phyloP scores from a whole-genome alignment of 306 rosid genomes.

The Macrotyloma uniflorum region DNA sequence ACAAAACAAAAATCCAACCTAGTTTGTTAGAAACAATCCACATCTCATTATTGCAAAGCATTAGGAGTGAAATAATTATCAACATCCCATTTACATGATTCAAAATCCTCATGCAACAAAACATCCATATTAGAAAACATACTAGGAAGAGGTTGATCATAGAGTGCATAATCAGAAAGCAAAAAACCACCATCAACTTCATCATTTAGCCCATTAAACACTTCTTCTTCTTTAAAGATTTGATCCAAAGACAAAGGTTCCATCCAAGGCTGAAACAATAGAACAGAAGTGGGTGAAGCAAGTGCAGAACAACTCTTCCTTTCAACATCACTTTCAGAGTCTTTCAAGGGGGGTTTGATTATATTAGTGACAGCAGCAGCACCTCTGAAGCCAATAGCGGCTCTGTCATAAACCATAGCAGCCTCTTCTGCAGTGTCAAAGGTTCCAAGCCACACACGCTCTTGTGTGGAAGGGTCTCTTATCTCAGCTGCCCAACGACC shows the following conservation, averaged over 20 bases:
- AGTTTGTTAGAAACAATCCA: background rate
- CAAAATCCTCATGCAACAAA: constrained; percentile 52
- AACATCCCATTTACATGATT: constrained; percentile 76
- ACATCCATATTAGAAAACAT: constrained; percentile 40
- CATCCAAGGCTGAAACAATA: background rate
- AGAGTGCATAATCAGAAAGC: background rate
- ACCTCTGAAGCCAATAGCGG: constrained; percentile 58
- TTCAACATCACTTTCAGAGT: background rate
- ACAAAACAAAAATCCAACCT: background rate
- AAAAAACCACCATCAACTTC: background rate
- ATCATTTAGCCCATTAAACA: background rate
- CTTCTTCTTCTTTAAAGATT: background rate
- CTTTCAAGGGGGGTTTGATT: constrained; percentile 20
- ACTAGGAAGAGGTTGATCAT: constrained; percentile 33
- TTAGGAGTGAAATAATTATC: constrained; percentile 53
- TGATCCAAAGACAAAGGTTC: background rate
- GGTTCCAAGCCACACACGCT: constrained; percentile 30
- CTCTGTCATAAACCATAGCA: constrained; percentile 58
- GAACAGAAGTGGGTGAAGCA: constrained; percentile 40
- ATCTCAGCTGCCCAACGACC: constrained; percentile 95
- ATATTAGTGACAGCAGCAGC: constrained; percentile 63
- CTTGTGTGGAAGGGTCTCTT: constrained; percentile 50
- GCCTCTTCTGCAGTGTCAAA: constrained; percentile 34
- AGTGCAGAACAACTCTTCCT: background rate
- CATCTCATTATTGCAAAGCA: background rate